Evolutionary conservation across 2,329 filamentous ascomycete genomes (phyloP), one percentile per base, ranked within the genome.

Genomic region (Plectosphaerella plurivora): DNA sequence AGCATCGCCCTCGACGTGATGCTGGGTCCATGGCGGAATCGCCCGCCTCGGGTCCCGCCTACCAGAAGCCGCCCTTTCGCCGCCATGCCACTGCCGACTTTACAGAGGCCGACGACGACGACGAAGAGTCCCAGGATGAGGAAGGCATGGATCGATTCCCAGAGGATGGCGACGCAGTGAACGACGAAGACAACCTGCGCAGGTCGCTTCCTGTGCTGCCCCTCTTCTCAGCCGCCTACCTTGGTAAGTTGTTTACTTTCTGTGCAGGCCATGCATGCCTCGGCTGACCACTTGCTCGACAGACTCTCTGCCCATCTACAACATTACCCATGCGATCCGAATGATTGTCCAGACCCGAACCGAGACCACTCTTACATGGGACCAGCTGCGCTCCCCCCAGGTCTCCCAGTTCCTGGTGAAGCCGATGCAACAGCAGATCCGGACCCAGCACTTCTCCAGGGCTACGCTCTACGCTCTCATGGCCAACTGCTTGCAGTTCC

Each of bases 341-440:
- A 84, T 91, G 50, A 80, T 97, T 52, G 86, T 97, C 55, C 82
- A 89, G 59, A 80, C 89, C 54, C 85, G 89, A 65, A 96, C 91
- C 69, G 93, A 97, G 73, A 97, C 92, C 2, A 93, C 91, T 0
- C 74, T 97, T 49, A 87, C 91, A 15, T 97, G 92, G 92, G 93
- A 97, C 58, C 93, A 97, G 68, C 77, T 97, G 57, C 84, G 92
- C 57, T 96, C 91, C n/a, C 93, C 93, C 3, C 93, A 97, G 67
- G 87, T 97, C 52, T 96, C 91, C 15, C 92, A 96, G 65, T 97
- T 97, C 67, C 80, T 97, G 36, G 82, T 97, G 65, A 97, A 97
- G 74, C 93, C 93, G 3, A 94, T 97, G 75, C 91, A 94, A 69
- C 88, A 94, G 66, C 88, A 93, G 67, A 92, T 97, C 57, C 85